phyloP scores from a whole-genome alignment of 2,329 filamentous ascomycete species.

The Allantophomopsis lycopodina region DNA sequence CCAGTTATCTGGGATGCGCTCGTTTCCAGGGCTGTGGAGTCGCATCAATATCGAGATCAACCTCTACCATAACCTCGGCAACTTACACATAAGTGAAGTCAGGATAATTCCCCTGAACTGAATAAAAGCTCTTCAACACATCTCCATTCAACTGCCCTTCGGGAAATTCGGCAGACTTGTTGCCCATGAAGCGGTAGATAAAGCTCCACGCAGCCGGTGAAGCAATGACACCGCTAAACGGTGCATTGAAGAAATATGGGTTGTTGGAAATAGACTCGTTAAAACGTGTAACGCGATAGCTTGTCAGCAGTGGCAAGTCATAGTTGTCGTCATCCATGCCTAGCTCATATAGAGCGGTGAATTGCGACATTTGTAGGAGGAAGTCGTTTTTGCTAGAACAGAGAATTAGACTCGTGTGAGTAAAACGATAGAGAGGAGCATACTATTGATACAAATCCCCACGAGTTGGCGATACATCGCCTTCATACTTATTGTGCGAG shows the following conservation, averaged over 20 bases:
- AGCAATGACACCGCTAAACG: slow-evolving; percentile 31
- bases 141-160: background rate
- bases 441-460: slow-evolving; percentile 9
- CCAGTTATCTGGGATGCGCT: slow-evolving; percentile 4
- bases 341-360: slow-evolving; percentile 4
- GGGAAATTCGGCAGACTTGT: slow-evolving; percentile 27
- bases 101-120: no score
- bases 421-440: slow-evolving; percentile 7
- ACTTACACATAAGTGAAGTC: no score
- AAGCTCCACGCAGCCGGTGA: slow-evolving; percentile 35
- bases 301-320: slow-evolving; percentile 31
- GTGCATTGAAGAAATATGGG: slow-evolving; percentile 36
- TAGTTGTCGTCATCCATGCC: slow-evolving; percentile 31
- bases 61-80: background rate
- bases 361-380: slow-evolving; percentile 3
- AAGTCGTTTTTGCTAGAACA: slow-evolving; percentile 7
- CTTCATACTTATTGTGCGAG: slow-evolving; percentile 18
- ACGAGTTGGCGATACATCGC: slow-evolving; percentile 9
- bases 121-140: background rate
- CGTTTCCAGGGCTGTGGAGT: background rate
- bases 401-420: slow-evolving; percentile 6
- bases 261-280: slow-evolving; percentile 30
- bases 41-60: background rate
- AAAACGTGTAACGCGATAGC: slow-evolving; percentile 6
- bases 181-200: slow-evolving; percentile 25